These are phyloP conservation scores for Lophiotrema nucula DNA, from an alignment of 495 filamentous ascomycete species.

Conservation along the genomic window DNA sequence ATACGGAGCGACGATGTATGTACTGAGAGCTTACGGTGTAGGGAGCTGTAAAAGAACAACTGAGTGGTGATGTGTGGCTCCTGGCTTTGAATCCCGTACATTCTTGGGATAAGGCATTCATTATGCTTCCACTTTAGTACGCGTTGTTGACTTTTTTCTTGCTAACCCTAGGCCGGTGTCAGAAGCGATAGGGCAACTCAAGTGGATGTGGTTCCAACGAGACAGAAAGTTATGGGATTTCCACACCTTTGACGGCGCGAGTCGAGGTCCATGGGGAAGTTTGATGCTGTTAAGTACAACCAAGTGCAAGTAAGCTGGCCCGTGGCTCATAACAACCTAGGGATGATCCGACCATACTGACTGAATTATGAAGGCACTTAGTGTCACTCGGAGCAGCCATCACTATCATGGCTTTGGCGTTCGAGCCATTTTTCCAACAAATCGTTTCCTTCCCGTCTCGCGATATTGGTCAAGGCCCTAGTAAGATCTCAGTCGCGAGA, in stretches of 20 bases:
- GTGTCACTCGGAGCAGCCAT: conserved; percentile 37
- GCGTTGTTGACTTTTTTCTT: too few relatives aligned
- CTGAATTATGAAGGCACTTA: too few relatives aligned
- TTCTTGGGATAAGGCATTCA: too few relatives aligned
- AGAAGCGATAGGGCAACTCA: conserved; percentile 26
- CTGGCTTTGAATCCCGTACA: too few relatives aligned
- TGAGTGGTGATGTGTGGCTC: too few relatives aligned
- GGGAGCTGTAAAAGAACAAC: too few relatives aligned
- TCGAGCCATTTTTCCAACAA: conserved; percentile 42
- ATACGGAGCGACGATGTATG: too few relatives aligned
- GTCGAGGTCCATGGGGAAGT: conserved; percentile 21
- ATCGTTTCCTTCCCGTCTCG: conserved; percentile 33
- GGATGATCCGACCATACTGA: too few relatives aligned
- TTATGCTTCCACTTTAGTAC: too few relatives aligned
- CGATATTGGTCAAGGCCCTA: background rate
- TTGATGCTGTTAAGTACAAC: conserved; percentile 16
- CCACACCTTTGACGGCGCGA: conserved; percentile 19
- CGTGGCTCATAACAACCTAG: background rate
- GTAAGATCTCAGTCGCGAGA: background rate
- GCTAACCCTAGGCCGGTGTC: too few relatives aligned
- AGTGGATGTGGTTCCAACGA: conserved; percentile 23
- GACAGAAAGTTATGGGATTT: conserved; percentile 17
- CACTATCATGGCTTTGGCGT: conserved; percentile 37
- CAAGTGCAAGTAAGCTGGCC: conserved; percentile 8
- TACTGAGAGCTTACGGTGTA: too few relatives aligned